Evolutionary conservation across 208 protist species (phyloP), one percentile per base, ranked within the genome.

Genomic region (Leishmania lainsoni): DNA sequence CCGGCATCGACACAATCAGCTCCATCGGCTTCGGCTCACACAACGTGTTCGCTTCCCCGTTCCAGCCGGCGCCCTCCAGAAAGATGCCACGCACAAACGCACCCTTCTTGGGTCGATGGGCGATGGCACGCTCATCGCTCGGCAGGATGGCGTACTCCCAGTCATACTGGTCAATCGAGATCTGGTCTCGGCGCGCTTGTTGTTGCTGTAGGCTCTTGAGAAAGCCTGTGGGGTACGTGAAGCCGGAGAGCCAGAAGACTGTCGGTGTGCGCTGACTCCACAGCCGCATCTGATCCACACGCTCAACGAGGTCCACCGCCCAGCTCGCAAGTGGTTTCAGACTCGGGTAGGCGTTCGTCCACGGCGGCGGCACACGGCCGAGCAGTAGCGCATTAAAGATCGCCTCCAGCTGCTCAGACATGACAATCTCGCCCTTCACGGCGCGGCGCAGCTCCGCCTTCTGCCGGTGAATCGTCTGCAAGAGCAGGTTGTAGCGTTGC

Each of bases 221-320:
- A 90, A 99, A 99, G 66, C 98, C 98, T 12, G 98, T 99, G 22
- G 99, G 99, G 90, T 99, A 99, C n/a, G 98, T 99, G 85, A 99
- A 99, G 73, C 98, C 99, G 54, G 96, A 91, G 52, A 99, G 94
- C 99, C 99, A 99, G 85, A 99, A 99, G 22, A 99, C 94, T 32
- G 93, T 98, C 58, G 98, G 99, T 32, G 92, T 93, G 22, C 94
- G 92, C 78, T 97, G 91, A 16, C 92, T 94, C 98, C 98, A 99
- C 83, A 93, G 48, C 76, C 92, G 93, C 86, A 99, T 94, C 85
- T 99, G 98, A 54, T 99, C 94, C 16, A 99, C 89, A 48, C 98
- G 90, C 49, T 96, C 91, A 3, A 96, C 87, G 1, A 99, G 91
- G 89, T 99, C 99, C 22, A 95, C 80, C 26, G 92, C 94, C 99